Percentiles rank a stretch among this genome's conserved stretches.
These are phyloP conservation scores for Kazachstania martiniae DNA, from an alignment of 805 yeast species.

Conservation along the genomic window DNA sequence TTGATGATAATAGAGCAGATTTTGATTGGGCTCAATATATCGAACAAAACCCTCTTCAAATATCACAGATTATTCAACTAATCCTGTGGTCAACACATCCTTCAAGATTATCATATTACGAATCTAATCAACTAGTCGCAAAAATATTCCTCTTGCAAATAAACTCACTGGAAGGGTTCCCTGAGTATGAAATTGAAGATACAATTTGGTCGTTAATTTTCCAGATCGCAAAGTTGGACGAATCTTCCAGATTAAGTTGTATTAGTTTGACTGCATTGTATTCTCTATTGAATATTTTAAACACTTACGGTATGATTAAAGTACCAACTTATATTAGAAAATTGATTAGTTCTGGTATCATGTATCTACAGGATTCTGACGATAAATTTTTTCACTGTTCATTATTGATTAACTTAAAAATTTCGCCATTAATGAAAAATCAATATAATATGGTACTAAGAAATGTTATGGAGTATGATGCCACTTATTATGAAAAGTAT, in stretches of 20 bases:
- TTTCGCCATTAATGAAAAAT: constrained; percentile 35
- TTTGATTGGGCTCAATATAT: constrained; percentile 25
- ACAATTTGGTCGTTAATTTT: constrained; percentile 28
- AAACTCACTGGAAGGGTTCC: constrained; percentile 16
- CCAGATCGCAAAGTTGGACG: constrained; percentile 27
- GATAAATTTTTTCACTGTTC: constrained; percentile 45
- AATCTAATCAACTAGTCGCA: constrained; percentile 23
- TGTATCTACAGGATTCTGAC: constrained; percentile 45
- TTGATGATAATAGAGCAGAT: constrained; percentile 21
- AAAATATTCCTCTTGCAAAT: constrained; percentile 21
- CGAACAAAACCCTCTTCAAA: constrained; percentile 17
- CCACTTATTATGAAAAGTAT: constrained; percentile 24
- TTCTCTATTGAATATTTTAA: constrained; percentile 33
- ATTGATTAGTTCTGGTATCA: constrained; percentile 76
- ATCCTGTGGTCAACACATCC: constrained; percentile 27
- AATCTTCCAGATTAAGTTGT: constrained; percentile 14
- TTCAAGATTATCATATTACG: constrained; percentile 21
- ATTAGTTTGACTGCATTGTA: constrained; percentile 30
- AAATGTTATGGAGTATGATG: constrained; percentile 36
- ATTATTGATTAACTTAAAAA: constrained; percentile 50
- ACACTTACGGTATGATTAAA: constrained; percentile 35
- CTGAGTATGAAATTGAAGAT: constrained; percentile 29
- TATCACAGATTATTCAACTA: constrained; percentile 20
- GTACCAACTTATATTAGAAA: constrained; percentile 57
- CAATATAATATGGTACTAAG: constrained; percentile 47